Evolutionary conservation across 1,284 basidiomycete genomes (phyloP).

Genomic region (Heterobasidion annosum): DNA sequence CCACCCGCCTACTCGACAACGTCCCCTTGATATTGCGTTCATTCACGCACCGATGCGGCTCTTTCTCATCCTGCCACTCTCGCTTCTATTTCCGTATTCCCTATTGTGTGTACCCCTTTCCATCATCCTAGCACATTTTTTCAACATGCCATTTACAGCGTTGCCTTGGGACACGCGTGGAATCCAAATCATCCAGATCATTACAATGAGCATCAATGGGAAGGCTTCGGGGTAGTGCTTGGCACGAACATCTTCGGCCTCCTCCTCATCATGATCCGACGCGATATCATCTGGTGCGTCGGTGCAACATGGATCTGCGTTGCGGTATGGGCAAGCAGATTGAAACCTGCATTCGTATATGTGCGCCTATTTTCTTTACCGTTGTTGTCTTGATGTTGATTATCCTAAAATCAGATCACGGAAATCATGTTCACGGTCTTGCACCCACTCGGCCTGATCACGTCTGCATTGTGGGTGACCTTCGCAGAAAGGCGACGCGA

Average conservation of each 20-base stretch:
- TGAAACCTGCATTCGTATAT: slow-evolving; percentile 53
- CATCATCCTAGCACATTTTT: not conserved
- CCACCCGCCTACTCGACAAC: slow-evolving; percentile 44
- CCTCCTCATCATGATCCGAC: slow-evolving; percentile 40
- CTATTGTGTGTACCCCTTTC: slow-evolving; percentile 33
- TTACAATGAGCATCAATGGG: slow-evolving; percentile 45
- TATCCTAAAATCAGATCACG: slow-evolving; percentile 31
- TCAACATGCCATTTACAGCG: slow-evolving; percentile 25
- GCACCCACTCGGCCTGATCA: slow-evolving; percentile 45
- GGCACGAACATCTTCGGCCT: slow-evolving; percentile 48
- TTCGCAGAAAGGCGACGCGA: slow-evolving; percentile 19
- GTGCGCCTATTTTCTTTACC: slow-evolving; percentile 28
- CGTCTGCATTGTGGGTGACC: slow-evolving; percentile 26
- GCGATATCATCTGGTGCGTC: slow-evolving; percentile 65
- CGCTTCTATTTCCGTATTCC: slow-evolving; percentile 37
- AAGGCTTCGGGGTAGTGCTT: slow-evolving; percentile 53
- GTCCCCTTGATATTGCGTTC: slow-evolving; percentile 56
- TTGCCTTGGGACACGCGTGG: slow-evolving; percentile 43
- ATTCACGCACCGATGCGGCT: slow-evolving; percentile 70
- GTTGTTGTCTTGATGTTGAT: not conserved
- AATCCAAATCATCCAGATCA: slow-evolving; percentile 30
- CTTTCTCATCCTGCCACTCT: slow-evolving; percentile 51
- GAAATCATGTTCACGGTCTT: slow-evolving; percentile 48
- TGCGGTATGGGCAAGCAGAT: slow-evolving; percentile 48
- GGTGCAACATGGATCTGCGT: slow-evolving; percentile 64